phyloP scores from a whole-genome alignment of 2,329 filamentous ascomycete genomes.

The Monosporascus cannonballus region DNA sequence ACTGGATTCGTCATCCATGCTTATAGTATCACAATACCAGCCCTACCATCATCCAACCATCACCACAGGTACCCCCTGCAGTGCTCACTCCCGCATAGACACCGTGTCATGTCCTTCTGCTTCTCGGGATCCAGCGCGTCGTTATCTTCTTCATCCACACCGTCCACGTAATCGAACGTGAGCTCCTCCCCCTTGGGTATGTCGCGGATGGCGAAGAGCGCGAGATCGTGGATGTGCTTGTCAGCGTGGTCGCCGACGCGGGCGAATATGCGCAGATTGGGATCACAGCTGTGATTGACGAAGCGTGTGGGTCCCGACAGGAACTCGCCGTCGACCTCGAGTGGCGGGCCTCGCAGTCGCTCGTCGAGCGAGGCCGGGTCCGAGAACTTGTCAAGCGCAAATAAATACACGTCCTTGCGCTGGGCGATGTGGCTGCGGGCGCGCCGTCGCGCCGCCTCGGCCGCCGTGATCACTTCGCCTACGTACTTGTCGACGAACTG shows the following conservation, averaged over 20 bases:
- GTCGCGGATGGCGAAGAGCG: constrained; percentile 65
- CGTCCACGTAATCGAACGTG: constrained; percentile 75
- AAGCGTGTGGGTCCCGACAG: constrained; percentile 74
- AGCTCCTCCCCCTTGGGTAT: constrained; percentile 63
- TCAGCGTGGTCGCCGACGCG: constrained; percentile 73
- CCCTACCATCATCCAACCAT: constrained; percentile 1
- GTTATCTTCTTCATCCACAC: constrained; percentile 43
- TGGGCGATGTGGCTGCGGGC: constrained; percentile 45
- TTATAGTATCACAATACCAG: not conserved
- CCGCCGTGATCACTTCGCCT: constrained; percentile 60
- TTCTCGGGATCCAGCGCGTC: constrained; percentile 44
- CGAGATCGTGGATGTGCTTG: constrained; percentile 68
- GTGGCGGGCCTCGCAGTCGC: constrained; percentile 47
- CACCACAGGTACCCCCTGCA: constrained; percentile 68
- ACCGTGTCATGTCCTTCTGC: constrained; percentile 48
- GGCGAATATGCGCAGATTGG: constrained; percentile 74
- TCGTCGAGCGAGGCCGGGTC: constrained; percentile 49
- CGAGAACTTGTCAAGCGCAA: constrained; percentile 75
- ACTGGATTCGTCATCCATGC: not conserved
- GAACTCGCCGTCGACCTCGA: constrained; percentile 67
- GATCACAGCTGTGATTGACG: constrained; percentile 77
- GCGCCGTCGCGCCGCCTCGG: constrained; percentile 61
- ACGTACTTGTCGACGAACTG: constrained; percentile 79
- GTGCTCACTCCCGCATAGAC: constrained; percentile 57
- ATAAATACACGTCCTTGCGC: constrained; percentile 73